These are phyloP conservation scores for Tranzscheliella williamsii DNA, from an alignment of 1,284 basidiomycete species.

Conservation along the genomic window DNA sequence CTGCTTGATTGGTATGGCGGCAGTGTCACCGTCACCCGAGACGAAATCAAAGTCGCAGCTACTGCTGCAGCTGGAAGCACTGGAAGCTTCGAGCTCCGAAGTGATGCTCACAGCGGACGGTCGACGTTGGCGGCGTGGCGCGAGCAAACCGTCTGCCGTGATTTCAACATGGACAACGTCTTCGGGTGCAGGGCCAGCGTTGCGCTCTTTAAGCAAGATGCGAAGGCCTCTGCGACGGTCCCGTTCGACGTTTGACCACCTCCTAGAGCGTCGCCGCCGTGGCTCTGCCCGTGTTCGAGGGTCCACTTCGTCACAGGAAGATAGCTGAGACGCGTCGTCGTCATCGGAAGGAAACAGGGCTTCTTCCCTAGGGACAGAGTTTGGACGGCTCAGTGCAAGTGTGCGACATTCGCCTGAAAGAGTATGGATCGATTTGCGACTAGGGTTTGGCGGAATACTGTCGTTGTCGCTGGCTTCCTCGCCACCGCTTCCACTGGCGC, in stretches of 20 bases:
- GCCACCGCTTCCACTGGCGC: slow-evolving; percentile 34
- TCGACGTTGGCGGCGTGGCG: too few relatives aligned
- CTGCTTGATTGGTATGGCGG: slow-evolving; percentile 20
- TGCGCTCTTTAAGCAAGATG: slow-evolving; percentile 21
- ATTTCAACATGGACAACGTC: too few relatives aligned
- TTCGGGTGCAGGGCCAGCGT: neutral
- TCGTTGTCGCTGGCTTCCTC: slow-evolving; percentile 22
- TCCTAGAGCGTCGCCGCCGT: slow-evolving; percentile 2
- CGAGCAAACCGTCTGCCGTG: too few relatives aligned
- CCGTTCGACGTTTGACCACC: slow-evolving; percentile 42
- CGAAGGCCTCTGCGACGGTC: slow-evolving; percentile 37
- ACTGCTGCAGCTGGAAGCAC: slow-evolving; percentile 22
- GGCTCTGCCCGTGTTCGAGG: neutral
- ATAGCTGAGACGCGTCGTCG: slow-evolving; percentile 18
- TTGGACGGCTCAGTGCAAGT: neutral
- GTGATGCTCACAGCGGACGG: too few relatives aligned
- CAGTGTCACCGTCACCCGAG: neutral
- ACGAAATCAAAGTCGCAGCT: slow-evolving; percentile 22
- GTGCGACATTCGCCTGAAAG: neutral
- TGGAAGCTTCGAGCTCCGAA: slow-evolving; percentile 15
- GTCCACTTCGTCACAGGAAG: slow-evolving; percentile 8
- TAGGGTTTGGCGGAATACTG: too few relatives aligned
- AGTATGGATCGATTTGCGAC: too few relatives aligned
- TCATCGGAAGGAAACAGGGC: slow-evolving; percentile 37
- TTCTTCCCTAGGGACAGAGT: slow-evolving; percentile 16